Evolutionary conservation across 345 rosid genomes (phyloP), one percentile per base, ranked within the genome.

Genomic region (Arabis hirsuta): DNA sequence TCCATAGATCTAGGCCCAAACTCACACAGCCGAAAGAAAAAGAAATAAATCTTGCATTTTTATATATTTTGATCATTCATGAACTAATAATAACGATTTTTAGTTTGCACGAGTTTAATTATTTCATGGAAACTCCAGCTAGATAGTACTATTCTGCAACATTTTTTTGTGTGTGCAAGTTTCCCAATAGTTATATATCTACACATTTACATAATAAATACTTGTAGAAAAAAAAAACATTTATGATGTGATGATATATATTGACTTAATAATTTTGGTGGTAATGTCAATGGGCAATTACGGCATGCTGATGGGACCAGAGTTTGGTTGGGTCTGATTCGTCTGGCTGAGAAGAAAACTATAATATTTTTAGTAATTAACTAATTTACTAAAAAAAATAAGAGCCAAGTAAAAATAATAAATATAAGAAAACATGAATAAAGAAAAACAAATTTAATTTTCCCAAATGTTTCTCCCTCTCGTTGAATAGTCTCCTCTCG

Each of bases 311-410:
- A 66, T 50, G 60, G 78, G 73, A 32, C 50, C 63, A 67, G 57
- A 14, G 56, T 74, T 74, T 67, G 69, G 69, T 60, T 74, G 73
- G 73, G 68, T 74, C 69, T 67, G 67, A 59, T 67, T 43, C 27
- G 78, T 60, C 32, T 74, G 73, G 73, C 32, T 59, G 50, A 67
- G 68, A 74, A 43, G 16, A 32, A 74, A 67, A 75, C 42, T 61
- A 24, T 1, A 7, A 39, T 48, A 45, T 42, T 41, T 57, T 65
- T 56, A 44, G 14, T 22, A 22, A 59, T 41, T 6, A 58, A 11
- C 55, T 12, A 44, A 14, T 59, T 36, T 50, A 10, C 12, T 9
- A 20, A 47, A 73, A 68, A 68, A 55, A 69, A 69, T 36, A 47
- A 47, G 60, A 62, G 60, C 79, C 73, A 68, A 12, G 38, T 11